These are phyloP conservation scores for Mortierella sp. DNA, from an alignment of 371 early-diverging fungal species.

Conservation along the genomic window DNA sequence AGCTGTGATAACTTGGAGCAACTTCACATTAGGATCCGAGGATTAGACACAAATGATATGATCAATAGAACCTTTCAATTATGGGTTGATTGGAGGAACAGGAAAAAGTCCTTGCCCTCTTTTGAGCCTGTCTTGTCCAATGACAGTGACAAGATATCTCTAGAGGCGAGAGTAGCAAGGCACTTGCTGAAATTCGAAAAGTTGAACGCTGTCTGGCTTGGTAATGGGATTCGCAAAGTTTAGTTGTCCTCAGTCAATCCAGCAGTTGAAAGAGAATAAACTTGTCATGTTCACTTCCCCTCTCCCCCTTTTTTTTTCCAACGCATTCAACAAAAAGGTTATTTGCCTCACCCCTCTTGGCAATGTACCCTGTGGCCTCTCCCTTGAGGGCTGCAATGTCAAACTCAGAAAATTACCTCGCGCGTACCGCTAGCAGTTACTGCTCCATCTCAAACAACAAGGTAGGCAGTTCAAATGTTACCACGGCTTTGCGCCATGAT, in stretches of 20 bases:
- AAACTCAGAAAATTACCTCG: no score
- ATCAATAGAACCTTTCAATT: not conserved
- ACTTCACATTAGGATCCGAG: slow-evolving; percentile 2
- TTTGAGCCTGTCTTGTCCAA: not conserved
- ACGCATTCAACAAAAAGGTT: no score
- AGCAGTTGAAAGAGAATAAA: not conserved
- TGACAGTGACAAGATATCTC: not conserved
- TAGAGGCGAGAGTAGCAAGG: slow-evolving; percentile 8
- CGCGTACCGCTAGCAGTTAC: no score
- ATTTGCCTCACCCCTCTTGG: no score
- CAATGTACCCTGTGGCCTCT: no score
- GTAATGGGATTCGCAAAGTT: slow-evolving; percentile 3
- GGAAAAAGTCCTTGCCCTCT: not conserved
- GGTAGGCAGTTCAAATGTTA: no score
- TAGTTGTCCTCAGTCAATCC: not conserved
- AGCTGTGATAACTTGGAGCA: not conserved
- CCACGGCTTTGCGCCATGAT: no score
- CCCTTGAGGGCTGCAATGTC: no score
- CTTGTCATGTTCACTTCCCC: not conserved
- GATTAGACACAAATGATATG: slow-evolving; percentile 6
- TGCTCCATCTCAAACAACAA: no score
- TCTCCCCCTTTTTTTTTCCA: no score
- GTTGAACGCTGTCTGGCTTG: slow-evolving; percentile 10
- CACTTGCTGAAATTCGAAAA: slow-evolving; percentile 3
- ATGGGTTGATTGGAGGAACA: slow-evolving; percentile 3